Evolutionary conservation across 371 early-diverging fungal genomes (phyloP), one percentile per base, ranked within the genome.

Genomic region (Funneliformis caledonium): DNA sequence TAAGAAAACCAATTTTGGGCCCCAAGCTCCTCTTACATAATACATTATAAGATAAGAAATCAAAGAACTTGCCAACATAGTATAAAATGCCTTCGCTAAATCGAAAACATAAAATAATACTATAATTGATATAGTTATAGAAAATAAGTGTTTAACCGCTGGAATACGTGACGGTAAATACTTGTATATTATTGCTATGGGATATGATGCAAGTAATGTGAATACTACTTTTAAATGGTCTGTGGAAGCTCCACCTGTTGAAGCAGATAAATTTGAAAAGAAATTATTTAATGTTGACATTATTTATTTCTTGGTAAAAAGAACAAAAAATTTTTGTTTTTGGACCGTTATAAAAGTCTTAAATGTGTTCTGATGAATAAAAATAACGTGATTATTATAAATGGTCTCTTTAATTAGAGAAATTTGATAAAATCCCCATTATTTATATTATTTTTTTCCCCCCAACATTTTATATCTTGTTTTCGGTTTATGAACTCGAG

Each of bases 1-100:
- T 4, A 88, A 80, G 85, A 96, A 95, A 61, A 94, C 93, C 8
- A 92, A 79, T 79, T 88, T 84, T 0, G 96, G 93, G 43, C 87
- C 92, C 80, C 86, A 87, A 12, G 85, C 86, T 5, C 87, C 85
- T 75, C 85, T 81, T 43, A 87, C 85, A 42, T 79, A 82, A 0
- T 83, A 85, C 82, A 91, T 85, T 33, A 94, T 81, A 7, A 85
- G 52, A 84, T 92, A 96, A 16, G 91, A 88, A 14, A 88, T 84
- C 7, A 93, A 76, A 14, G 91, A 82, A 37, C 89, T 87, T n/a
- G 83, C 69, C 1, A 90, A 64, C n/a, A 96, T 85, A 72, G 94
- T 94, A 60, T 90, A 80, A 74, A 93, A 86, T 0, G 95, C 96
- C 59, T 81, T 78, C 7, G 84, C 85, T 31, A 91, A 85, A 48